Percentiles rank a stretch among this genome's conserved stretches.
These are phyloP conservation scores for Linnemannia schmuckeri DNA, from an alignment of 192 early-diverging fungal species.

Conservation along the genomic window DNA sequence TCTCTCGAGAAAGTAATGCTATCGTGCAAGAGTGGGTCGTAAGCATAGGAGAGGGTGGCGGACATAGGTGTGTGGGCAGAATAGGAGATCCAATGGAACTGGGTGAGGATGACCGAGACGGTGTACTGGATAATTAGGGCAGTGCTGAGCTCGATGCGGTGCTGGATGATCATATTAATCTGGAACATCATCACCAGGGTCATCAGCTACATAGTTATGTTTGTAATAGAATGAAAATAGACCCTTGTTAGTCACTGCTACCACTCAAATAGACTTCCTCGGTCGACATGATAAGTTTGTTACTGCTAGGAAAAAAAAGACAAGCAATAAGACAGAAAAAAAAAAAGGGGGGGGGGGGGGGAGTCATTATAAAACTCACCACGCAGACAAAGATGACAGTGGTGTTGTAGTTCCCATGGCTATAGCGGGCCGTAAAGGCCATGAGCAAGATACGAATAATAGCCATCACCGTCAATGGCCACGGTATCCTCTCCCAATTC, in stretches of 20 bases:
- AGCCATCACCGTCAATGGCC: constrained; percentile 26
- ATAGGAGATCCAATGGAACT: constrained; percentile 53
- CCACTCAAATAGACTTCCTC: no score
- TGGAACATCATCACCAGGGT: constrained; percentile 42
- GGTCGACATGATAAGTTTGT: not conserved
- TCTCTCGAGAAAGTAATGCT: constrained; percentile 51
- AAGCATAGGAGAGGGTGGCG: constrained; percentile 39
- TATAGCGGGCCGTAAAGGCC: constrained; percentile 41
- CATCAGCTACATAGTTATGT: constrained; percentile 20
- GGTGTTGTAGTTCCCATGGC: constrained; percentile 46
- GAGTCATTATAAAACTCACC: constrained; percentile 15
- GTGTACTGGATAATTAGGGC: constrained; percentile 28
- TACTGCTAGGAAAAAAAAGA: not conserved
- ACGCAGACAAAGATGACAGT: constrained; percentile 45
- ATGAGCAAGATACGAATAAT: constrained; percentile 19
- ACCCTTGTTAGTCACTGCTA: not conserved
- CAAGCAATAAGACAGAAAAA: not conserved
- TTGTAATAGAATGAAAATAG: not conserved
- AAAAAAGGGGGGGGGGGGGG: not conserved
- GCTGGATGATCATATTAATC: constrained; percentile 43
- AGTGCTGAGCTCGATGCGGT: constrained; percentile 15
- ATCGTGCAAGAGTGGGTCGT: constrained; percentile 39
- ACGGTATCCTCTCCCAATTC: constrained; percentile 21
- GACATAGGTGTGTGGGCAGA: constrained; percentile 55
- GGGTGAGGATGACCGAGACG: constrained; percentile 28